Evolutionary conservation across 345 rosid genomes (phyloP), one percentile per base, ranked within the genome.

Genomic region (Sonneratia caseolaris): DNA sequence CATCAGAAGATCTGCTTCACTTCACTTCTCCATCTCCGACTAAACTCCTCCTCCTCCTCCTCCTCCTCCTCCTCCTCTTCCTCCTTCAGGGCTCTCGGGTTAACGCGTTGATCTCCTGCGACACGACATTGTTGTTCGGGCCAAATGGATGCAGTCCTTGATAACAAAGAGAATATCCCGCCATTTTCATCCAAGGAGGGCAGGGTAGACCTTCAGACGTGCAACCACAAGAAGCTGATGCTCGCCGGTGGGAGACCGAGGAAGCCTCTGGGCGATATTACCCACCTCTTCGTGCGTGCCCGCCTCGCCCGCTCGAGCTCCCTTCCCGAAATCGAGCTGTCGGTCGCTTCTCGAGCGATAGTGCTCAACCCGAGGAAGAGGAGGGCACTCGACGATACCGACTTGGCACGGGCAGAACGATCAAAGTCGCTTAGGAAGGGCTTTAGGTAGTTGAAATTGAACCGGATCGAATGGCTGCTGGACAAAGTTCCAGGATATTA

Each of bases 111-210:
- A 13, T 14, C 36, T 22, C 0, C 6, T 7, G 5, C 64, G 64
- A 36, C 51, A 47, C 22, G 22, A 15, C n/a, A 53, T 53, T 53
- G 57, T 16, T 53, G 5, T 9, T 16, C 10, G 64, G 64, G 21
- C 13, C 64, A 9, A 59, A 59, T 71, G 73, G 67, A 59, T 21
- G 56, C 69, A 66, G 19, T 5, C 7, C 68, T 53, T 35, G 62
- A 64, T 37, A 5, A 64, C 74, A 48, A 72, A n/a, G 74, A 72
- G 74, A 72, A 72, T 22, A 16, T 72, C 74, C 69, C 69, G 1
- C 69, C 61, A 5, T 4, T 37, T 11, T n/a, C 64, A 4, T 22
- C 48, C 45, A 7, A 21, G 35, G 11, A 57, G 64, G 1, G 11
- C 32, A 47, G 37, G 64, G 51, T 9, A 2, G 64, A 19, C 64